phyloP scores from a whole-genome alignment of 2,329 filamentous ascomycete species.

The Talaromyces sp. region DNA sequence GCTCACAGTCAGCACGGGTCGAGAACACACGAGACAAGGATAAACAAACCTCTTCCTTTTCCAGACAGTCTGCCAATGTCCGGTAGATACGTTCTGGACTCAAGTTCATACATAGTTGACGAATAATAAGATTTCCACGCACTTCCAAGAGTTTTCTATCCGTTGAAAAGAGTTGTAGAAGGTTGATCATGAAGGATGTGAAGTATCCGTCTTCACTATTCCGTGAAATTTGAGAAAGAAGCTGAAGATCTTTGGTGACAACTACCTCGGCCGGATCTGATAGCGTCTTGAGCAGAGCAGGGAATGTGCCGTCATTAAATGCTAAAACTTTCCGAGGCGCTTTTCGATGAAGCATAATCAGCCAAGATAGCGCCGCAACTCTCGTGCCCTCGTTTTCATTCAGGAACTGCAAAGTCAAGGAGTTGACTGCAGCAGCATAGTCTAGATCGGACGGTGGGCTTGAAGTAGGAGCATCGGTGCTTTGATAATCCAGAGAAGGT shows the following conservation, averaged over 20 bases:
- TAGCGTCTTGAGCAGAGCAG: conserved; percentile 89
- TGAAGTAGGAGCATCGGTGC: conserved; percentile 48
- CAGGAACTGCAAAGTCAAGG: conserved; percentile 86
- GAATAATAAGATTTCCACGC: conserved; percentile 91
- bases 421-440: conserved; percentile 91
- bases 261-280: conserved; percentile 95
- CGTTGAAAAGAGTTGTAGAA: conserved; percentile 92
- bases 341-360: conserved; percentile 96
- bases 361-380: conserved; percentile 89
- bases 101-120: conserved; percentile 87
- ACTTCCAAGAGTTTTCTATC: conserved; percentile 88
- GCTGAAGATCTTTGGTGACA: conserved; percentile 87
- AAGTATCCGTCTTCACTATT: conserved; percentile 98
- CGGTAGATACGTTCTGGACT: conserved; percentile 95
- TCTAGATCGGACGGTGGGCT: conserved; percentile 68
- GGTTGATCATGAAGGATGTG: conserved; percentile 94
- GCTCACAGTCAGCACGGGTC: conserved; percentile 16
- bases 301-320: conserved; percentile 96
- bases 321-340: conserved; percentile 89
- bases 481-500: conserved; percentile 31
- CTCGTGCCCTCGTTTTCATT: conserved; percentile 96
- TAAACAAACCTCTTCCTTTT: conserved; percentile 74
- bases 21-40: neutral
- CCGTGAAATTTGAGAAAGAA: conserved; percentile 91
- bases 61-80: conserved; percentile 91